Conservation (phyloP, 208 protist genomes). For the Trypanosoma boissoni region DNA sequence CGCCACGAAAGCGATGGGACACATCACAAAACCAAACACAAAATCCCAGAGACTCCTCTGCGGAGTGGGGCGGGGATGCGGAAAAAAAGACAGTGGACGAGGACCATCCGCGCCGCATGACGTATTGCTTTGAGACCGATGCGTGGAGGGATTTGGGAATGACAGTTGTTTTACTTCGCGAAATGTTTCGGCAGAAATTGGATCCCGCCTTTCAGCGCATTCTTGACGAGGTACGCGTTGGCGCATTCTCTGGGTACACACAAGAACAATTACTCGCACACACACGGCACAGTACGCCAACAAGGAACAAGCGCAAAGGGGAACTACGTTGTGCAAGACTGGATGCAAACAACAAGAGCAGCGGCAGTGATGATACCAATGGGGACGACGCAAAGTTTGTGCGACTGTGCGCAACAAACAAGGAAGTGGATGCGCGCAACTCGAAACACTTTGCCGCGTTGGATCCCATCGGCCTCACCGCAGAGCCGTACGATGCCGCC, state of each 20-base stretch:
- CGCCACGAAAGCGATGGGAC: background rate
- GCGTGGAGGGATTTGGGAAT: slow-evolving; percentile 42
- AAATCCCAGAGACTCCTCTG: background rate
- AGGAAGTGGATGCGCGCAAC: slow-evolving; percentile 63
- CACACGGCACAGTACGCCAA: slow-evolving; percentile 6
- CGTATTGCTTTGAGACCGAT: slow-evolving; percentile 51
- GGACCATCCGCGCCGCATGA: background rate
- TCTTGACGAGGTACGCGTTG: slow-evolving; percentile 60
- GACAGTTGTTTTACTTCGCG: slow-evolving; percentile 30
- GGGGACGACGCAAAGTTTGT: slow-evolving; percentile 24
- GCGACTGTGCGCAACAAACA: slow-evolving; percentile 70
- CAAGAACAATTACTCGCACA: slow-evolving; percentile 21
- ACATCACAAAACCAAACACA: slow-evolving; percentile 2
- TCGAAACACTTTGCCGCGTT: slow-evolving; percentile 51
- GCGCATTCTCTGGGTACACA: slow-evolving; percentile 27
- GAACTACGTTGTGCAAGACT: background rate
- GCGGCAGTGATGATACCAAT: background rate
- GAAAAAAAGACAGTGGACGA: background rate
- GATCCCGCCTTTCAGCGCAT: slow-evolving; percentile 45
- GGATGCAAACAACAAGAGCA: background rate
- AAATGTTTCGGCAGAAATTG: slow-evolving; percentile 40
- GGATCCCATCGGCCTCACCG: slow-evolving; percentile 15
- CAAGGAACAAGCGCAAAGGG: background rate
- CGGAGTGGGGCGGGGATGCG: background rate
- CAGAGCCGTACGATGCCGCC: background rate